Evolutionary conservation across 768 basidiomycete species (phyloP).

Genomic region (Lactifluus rugatus): DNA sequence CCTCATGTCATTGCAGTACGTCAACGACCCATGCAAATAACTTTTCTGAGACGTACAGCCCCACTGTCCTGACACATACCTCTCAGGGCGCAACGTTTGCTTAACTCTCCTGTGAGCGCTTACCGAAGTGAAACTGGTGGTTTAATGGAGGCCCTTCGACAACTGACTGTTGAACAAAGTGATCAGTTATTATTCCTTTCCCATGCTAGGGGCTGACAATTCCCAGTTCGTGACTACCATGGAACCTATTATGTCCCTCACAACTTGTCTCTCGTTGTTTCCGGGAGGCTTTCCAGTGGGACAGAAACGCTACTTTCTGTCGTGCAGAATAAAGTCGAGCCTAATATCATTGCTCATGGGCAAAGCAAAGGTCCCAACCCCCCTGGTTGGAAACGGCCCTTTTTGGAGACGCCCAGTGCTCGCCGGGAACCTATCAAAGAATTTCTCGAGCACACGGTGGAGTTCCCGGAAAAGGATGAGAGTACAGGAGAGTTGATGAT

Average conservation of each 20-base stretch:
- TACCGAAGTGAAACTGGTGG: conserved; percentile 98
- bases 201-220: conserved; percentile 6
- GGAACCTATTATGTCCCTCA: conserved; percentile 85
- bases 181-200: conserved; percentile 19
- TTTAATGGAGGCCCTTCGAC: conserved; percentile 82
- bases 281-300: conserved; percentile 75
- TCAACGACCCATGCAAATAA: conserved; percentile 5
- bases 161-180: conserved; percentile 86
- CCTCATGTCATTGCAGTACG: conserved; percentile 77
- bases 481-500: conserved; percentile 81
- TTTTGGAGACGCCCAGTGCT: conserved; percentile 78
- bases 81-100: conserved; percentile 60
- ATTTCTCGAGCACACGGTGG: conserved; percentile 55
- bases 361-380: conserved; percentile 65
- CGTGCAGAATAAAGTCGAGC: conserved; percentile 76
- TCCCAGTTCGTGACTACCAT: conserved; percentile 81
- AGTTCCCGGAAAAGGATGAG: conserved; percentile 97
- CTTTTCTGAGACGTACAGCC: not conserved
- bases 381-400: conserved; percentile 85
- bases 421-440: conserved; percentile 41
- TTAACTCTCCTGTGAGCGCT: conserved; percentile 74
- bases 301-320: conserved; percentile 70
- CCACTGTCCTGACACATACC: not conserved
- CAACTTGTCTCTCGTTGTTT: conserved; percentile 81
- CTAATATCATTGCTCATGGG: conserved; percentile 64